phyloP scores from a whole-genome alignment of 805 yeast species.

The Suhomyces sp. region DNA sequence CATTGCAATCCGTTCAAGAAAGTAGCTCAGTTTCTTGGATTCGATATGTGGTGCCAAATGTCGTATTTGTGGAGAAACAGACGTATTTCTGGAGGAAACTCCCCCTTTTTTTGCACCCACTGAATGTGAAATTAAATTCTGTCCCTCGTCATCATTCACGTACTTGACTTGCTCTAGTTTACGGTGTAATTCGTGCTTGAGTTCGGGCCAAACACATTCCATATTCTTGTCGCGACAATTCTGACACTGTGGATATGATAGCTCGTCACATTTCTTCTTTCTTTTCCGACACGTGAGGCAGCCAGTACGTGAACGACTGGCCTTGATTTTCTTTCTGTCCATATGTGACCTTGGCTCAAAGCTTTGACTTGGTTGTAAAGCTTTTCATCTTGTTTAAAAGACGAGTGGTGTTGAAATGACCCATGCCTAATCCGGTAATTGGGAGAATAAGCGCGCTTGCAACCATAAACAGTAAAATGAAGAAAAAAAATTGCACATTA shows the following conservation, averaged over 20 bases:
- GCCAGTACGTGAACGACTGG: slow-evolving; percentile 29
- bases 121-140: neutral
- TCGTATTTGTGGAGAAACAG: neutral
- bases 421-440: slow-evolving; percentile 31
- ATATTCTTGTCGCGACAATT: slow-evolving; percentile 23
- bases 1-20: slow-evolving; percentile 35
- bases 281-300: slow-evolving; percentile 31
- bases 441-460: slow-evolving; percentile 30
- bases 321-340: slow-evolving; percentile 12
- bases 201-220: slow-evolving; percentile 28
- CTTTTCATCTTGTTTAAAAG: too few relatives aligned
- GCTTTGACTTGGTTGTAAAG: too few relatives aligned
- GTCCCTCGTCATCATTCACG: slow-evolving; percentile 6
- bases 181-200: slow-evolving; percentile 21
- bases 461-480: slow-evolving; percentile 8
- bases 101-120: neutral
- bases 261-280: slow-evolving; percentile 33
- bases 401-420: slow-evolving; percentile 7
- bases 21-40: slow-evolving; percentile 13
- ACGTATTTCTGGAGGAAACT: neutral
- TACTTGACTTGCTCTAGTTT: slow-evolving; percentile 24
- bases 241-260: slow-evolving; percentile 29
- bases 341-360: slow-evolving; percentile 4
- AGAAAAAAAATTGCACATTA: slow-evolving; percentile 2
- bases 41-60: neutral